phyloP scores from a whole-genome alignment of 2,329 filamentous ascomycete species.

The Ophiosphaerella narmari region DNA sequence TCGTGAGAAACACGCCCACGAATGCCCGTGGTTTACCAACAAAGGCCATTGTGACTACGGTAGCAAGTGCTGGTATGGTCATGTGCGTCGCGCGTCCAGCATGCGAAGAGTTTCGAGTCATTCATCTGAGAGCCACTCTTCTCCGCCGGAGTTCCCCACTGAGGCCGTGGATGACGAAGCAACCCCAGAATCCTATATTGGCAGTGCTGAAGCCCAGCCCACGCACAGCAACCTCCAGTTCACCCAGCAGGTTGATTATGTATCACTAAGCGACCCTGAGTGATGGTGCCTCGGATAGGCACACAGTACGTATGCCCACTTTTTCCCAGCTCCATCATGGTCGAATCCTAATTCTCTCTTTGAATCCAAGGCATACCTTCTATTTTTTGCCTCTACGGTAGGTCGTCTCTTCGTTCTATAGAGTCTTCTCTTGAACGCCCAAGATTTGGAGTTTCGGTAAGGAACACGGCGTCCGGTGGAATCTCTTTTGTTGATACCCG shows the following conservation, averaged over 20 bases:
- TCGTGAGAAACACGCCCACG: constrained; percentile 81
- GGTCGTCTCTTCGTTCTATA: constrained; percentile 16
- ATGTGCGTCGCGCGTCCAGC: constrained; percentile 65
- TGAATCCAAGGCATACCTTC: constrained; percentile 13
- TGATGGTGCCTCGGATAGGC: constrained; percentile 11
- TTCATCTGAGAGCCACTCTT: constrained; percentile 13
- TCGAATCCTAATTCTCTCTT: constrained; percentile 17
- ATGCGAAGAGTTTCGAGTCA: constrained; percentile 26
- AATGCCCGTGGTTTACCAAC: constrained; percentile 96
- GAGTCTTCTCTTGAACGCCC: constrained; percentile 15
- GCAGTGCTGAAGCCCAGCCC: neutral
- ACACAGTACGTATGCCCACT: constrained; percentile 21
- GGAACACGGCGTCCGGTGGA: constrained; percentile 22
- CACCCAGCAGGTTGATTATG: constrained; percentile 38
- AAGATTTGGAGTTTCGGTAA: constrained; percentile 8
- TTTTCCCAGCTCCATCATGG: neutral
- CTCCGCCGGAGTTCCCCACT: constrained; percentile 9
- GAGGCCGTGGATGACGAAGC: constrained; percentile 13
- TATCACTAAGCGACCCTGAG: constrained; percentile 28
- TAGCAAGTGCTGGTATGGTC: constrained; percentile 80
- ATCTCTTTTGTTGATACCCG: constrained; percentile 29
- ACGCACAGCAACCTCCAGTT: constrained; percentile 23
- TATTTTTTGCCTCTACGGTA: constrained; percentile 17
- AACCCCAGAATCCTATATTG: constrained; percentile 2
- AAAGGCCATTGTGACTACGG: constrained; percentile 76